A percentile compares a stretch with the other conserved stretches of the same genome.
These are phyloP conservation scores for Epichloe elymi DNA, from an alignment of 2,329 filamentous ascomycete genomes.

Conservation along the genomic window DNA sequence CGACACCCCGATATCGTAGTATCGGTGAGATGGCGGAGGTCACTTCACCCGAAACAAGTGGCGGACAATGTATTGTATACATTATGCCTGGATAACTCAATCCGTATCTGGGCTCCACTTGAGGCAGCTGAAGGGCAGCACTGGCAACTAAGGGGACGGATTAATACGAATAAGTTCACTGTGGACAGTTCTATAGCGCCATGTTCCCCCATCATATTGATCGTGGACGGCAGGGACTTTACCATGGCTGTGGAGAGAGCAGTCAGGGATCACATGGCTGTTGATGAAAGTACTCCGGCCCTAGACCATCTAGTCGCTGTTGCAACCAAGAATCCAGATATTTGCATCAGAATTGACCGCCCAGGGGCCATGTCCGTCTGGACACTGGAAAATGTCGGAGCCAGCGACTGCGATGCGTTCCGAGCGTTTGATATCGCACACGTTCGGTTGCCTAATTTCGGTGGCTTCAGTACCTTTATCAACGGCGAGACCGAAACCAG, in stretches of 20 bases:
- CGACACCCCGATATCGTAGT: constrained; percentile 74
- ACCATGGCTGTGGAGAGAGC: constrained; percentile 63
- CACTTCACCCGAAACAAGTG: constrained; percentile 62
- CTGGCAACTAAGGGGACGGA: constrained; percentile 65
- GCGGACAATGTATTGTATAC: constrained; percentile 85
- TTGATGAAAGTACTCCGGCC: constrained; percentile 48
- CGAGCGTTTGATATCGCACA: constrained; percentile 81
- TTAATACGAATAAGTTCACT: constrained; percentile 65
- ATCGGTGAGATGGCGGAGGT: constrained; percentile 72
- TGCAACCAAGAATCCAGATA: constrained; percentile 72
- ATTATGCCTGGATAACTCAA: constrained; percentile 63
- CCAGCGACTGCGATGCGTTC: constrained; percentile 49
- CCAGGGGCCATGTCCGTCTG: constrained; percentile 79
- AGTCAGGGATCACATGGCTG: constrained; percentile 44
- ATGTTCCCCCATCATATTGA: constrained; percentile 41
- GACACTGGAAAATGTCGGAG: constrained; percentile 78
- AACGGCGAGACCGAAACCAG: constrained; percentile 6
- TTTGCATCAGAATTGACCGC: constrained; percentile 78
- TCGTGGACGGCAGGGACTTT: constrained; percentile 74
- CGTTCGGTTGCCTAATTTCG: constrained; percentile 45
- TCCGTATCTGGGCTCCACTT: constrained; percentile 73
- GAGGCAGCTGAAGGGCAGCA: constrained; percentile 59
- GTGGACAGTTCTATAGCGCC: constrained; percentile 23
- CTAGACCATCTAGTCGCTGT: constrained; percentile 77
- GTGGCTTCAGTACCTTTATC: constrained; percentile 27